Base-by-base conservation (phyloP, 2,329 filamentous ascomycete species). In the Cladorrhinum sp. region DNA sequence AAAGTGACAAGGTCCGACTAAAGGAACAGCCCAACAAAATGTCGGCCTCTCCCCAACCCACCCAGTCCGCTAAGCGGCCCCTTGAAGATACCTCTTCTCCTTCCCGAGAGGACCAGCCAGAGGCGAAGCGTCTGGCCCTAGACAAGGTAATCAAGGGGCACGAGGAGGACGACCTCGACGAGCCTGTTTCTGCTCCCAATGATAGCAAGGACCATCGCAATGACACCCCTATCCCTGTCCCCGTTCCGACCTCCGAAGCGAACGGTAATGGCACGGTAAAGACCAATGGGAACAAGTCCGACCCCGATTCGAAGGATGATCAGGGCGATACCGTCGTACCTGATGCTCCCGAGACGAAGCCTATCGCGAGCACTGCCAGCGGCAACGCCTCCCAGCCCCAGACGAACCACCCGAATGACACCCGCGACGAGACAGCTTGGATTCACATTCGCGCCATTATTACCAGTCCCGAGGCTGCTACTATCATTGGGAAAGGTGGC, bases 391-490 rank as follows among this genome's bases (percentile, higher is more conserved):
- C 76, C 16, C 75, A 76, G 45, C 69, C 70, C 70, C 74, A 72
- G 70, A 72, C 66, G 54, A 71, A 71, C 72, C 76, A 79, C 74
- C 76, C 81, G 64, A 82, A 79, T 72, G 78, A 79, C 52, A 77
- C 86, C 51, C 88, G 95, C 69, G 95, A 99, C 72, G 95, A 99
- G 80, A 92, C 90, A 52, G 88, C 88, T 51, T 99, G 95, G 93
- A 93, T 99, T 68, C 95, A 99, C 74, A 91, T 99, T 69, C 90
- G 95, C 68, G 92, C 95, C 59, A 93, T 97, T 70, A 99, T 99
- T 70, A 96, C 93, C 56, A 99, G 93, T 76, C 92, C 92, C 50
- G 95, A 99, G 77, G 95, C 95, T 67, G 95, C 95, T 41, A 99
- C 95, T 53, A 92, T 97, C 67, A 99, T 99, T 76, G 95, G 95